phyloP scores from a whole-genome alignment of 1,284 basidiomycete genomes.

The Ganoderma meredithae region DNA sequence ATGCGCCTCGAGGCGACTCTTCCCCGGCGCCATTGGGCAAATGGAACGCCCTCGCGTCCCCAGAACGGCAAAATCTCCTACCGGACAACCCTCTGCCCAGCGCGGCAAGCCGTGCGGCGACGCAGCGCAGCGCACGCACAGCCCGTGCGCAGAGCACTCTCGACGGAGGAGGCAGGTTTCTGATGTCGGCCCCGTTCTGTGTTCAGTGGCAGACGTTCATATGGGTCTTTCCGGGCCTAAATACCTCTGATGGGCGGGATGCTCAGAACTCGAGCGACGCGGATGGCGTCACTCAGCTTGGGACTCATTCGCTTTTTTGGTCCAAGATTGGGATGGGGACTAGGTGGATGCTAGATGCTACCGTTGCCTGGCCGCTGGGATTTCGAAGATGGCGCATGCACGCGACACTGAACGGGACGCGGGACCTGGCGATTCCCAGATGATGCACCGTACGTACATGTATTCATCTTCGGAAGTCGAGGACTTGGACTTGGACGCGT shows the following conservation, averaged over 20 bases:
- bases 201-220: not conserved
- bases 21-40: conserved; percentile 17
- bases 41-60: conserved; percentile 23
- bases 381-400: not conserved
- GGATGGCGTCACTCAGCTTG: not conserved
- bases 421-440: not conserved
- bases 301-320: not conserved
- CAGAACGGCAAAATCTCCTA: conserved; percentile 20
- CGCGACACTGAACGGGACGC: not conserved
- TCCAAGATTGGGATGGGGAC: too few relatives aligned
- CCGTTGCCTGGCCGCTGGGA: too few relatives aligned
- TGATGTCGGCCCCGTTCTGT: not conserved
- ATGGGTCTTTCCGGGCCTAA: conserved; percentile 30
- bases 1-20: conserved; percentile 36
- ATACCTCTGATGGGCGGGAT: conserved; percentile 13
- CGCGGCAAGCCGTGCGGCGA: too few relatives aligned
- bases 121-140: not conserved
- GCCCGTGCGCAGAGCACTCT: not conserved
- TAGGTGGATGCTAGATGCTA: too few relatives aligned
- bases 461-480: not conserved
- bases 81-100: conserved; percentile 37
- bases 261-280: too few relatives aligned
- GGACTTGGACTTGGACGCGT: too few relatives aligned
- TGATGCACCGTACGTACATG: not conserved
- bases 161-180: not conserved